These are phyloP conservation scores for Wickerhamiella occidentalis DNA, from an alignment of 805 yeast species.

Conservation along the genomic window DNA sequence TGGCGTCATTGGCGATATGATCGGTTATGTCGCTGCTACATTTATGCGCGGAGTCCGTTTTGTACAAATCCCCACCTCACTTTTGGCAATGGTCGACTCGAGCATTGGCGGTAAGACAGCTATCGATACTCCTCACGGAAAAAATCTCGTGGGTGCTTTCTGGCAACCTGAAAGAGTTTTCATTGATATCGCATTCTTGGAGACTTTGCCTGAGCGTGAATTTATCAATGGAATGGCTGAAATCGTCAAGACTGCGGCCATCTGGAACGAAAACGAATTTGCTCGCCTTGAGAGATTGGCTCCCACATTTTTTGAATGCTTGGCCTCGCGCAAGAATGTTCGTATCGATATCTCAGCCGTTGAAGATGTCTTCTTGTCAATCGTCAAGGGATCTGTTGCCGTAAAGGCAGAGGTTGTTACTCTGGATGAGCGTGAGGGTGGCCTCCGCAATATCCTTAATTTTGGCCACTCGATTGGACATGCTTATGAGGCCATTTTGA, in stretches of 20 bases:
- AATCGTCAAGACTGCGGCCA: slow-evolving; percentile 94
- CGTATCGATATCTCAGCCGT: slow-evolving; percentile 58
- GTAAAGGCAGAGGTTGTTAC: slow-evolving; percentile 94
- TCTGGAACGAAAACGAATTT: slow-evolving; percentile 89
- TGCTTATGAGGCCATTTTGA: slow-evolving; percentile 93
- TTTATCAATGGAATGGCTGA: slow-evolving; percentile 98
- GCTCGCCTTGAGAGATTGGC: slow-evolving; percentile 71
- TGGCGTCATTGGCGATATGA: slow-evolving; percentile 98
- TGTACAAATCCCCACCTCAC: slow-evolving; percentile 85
- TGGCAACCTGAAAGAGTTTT: slow-evolving; percentile 90
- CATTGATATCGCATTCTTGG: slow-evolving; percentile 77
- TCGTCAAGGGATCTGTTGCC: slow-evolving; percentile 72
- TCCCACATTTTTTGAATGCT: slow-evolving; percentile 52
- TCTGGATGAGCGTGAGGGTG: slow-evolving; percentile 89
- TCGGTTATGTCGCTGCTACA: slow-evolving; percentile 97
- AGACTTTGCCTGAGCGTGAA: slow-evolving; percentile 83
- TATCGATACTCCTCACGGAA: slow-evolving; percentile 90
- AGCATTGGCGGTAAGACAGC: slow-evolving; percentile 98
- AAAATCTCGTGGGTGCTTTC: slow-evolving; percentile 91
- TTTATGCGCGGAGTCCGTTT: slow-evolving; percentile 97
- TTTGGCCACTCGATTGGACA: slow-evolving; percentile 98
- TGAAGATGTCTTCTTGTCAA: slow-evolving; percentile 57
- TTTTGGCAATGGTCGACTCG: slow-evolving; percentile 94
- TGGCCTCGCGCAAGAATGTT: slow-evolving; percentile 36
- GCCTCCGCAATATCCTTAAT: slow-evolving; percentile 79